phyloP scores from a whole-genome alignment of 2,329 filamentous ascomycete species.

The Xenoacremonium recifei region DNA sequence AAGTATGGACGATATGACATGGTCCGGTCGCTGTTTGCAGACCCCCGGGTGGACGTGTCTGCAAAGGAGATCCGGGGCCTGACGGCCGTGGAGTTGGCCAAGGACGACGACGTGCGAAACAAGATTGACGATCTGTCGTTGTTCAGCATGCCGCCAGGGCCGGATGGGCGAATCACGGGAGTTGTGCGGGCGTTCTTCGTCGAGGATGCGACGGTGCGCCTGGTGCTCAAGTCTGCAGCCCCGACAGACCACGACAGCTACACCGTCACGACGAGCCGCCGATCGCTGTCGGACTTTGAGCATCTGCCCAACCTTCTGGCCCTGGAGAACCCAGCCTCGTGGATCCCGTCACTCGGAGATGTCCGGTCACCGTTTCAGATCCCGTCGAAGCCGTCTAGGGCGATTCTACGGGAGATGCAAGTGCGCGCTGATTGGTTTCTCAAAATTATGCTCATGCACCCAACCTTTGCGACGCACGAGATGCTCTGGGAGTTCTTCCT shows the following conservation, averaged over 20 bases:
- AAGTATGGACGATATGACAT: slow-evolving; percentile 96
- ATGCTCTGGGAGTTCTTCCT: slow-evolving; percentile 99
- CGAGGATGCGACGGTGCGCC: slow-evolving; percentile 88
- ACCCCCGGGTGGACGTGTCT: slow-evolving; percentile 81
- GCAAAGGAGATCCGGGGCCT: slow-evolving; percentile 83
- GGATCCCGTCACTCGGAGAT: slow-evolving; percentile 78
- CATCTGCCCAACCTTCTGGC: slow-evolving; percentile 80
- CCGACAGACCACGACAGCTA: slow-evolving; percentile 79
- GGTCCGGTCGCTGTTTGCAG: slow-evolving; percentile 82
- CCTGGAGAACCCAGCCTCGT: slow-evolving; percentile 91
- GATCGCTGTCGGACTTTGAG: slow-evolving; percentile 87
- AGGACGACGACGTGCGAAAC: slow-evolving; percentile 96
- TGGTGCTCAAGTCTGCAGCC: slow-evolving; percentile 91
- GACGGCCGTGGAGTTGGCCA: slow-evolving; percentile 93
- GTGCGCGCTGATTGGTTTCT: slow-evolving; percentile 83
- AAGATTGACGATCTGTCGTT: slow-evolving; percentile 91
- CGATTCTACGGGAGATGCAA: slow-evolving; percentile 85
- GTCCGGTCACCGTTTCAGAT: slow-evolving; percentile 89
- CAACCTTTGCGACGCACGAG: slow-evolving; percentile 93
- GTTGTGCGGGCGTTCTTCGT: slow-evolving; percentile 96
- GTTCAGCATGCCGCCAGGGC: slow-evolving; percentile 69
- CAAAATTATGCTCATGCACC: slow-evolving; percentile 80
- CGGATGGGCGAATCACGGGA: slow-evolving; percentile 81
- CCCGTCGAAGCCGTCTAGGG: slow-evolving; percentile 84
- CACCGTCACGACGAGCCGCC: slow-evolving; percentile 90